These are phyloP conservation scores for Beta lomatogona DNA, from an alignment of 179 eudicot species.

Conservation along the genomic window DNA sequence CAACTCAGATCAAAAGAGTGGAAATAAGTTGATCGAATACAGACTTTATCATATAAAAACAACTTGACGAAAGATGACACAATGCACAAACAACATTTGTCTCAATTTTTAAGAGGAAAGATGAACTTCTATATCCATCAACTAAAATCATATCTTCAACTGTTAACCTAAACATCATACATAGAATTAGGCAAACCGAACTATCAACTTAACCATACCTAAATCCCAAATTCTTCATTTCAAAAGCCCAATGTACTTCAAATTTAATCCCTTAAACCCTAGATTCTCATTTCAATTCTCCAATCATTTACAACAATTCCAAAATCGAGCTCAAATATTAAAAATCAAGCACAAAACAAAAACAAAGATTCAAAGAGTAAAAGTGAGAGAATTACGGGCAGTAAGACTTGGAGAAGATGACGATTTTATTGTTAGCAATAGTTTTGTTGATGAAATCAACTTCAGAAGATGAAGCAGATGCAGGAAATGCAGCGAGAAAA, in stretches of 20 bases:
- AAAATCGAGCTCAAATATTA: not conserved
- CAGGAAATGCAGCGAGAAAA: conserved; percentile 22
- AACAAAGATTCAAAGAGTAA: not conserved
- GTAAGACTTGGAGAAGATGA: conserved; percentile 94
- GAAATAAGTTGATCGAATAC: not conserved
- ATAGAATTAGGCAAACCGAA: not conserved
- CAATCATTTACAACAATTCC: not conserved
- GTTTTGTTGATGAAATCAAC: conserved; percentile 72
- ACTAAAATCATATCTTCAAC: not conserved
- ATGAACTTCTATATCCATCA: not conserved
- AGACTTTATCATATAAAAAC: not conserved
- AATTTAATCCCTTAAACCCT: not conserved
- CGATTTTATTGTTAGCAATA: conserved; percentile 74
- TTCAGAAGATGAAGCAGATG: conserved; percentile 40
- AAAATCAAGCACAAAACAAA: not conserved
- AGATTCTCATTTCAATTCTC: not conserved
- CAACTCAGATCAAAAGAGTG: not conserved
- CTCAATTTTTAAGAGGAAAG: not conserved
- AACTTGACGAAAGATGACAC: not conserved
- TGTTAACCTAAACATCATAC: not conserved
- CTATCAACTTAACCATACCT: not conserved
- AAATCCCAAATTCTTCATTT: not conserved
- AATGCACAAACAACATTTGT: not conserved
- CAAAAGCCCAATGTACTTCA: not conserved
- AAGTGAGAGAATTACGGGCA: conserved; percentile 65